Percentiles rank a stretch among this genome's conserved stretches.
Conservation (phyloP, 345 rosid species). For the Ricinus communis region DNA sequence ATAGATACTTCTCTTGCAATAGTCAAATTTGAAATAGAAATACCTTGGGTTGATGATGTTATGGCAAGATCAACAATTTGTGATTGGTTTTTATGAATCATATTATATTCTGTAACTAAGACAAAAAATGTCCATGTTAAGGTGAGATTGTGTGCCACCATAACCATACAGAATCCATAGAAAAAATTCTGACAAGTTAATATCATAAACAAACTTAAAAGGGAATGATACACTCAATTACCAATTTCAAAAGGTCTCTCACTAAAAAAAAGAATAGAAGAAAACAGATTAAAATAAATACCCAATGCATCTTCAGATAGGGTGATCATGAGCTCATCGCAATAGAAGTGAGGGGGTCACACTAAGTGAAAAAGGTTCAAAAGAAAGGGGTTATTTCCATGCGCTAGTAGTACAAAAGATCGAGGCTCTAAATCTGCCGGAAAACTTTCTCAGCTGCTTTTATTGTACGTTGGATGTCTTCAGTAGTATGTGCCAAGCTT, state of each 20-base stretch:
- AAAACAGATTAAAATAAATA: not conserved
- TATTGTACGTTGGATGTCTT: slow-evolving; percentile 72
- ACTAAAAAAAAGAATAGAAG: too few species aligned
- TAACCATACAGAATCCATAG: too few species aligned
- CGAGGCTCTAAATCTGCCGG: slow-evolving; percentile 44
- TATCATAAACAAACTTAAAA: not conserved
- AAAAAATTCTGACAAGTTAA: not conserved
- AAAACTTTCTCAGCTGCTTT: slow-evolving; percentile 81
- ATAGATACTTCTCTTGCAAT: too few species aligned
- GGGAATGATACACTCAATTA: slow-evolving; percentile 16
- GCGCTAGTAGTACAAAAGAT: too few species aligned
- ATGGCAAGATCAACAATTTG: too few species aligned
- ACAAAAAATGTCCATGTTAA: too few species aligned
- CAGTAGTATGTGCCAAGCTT: slow-evolving; percentile 76
- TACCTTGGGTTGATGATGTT: too few species aligned
- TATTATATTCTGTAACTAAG: too few species aligned
- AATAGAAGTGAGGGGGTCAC: not conserved
- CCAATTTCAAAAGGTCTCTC: not conserved
- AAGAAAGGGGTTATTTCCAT: too few species aligned
- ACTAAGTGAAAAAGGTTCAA: not conserved
- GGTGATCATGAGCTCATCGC: not conserved
- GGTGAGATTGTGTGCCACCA: too few species aligned
- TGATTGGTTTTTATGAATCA: too few species aligned
- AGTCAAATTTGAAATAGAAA: too few species aligned
- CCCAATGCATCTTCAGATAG: slow-evolving; percentile 20